Conservation (phyloP, 2,329 filamentous ascomycete genomes). For the Phaeoacremonium minimum region DNA sequence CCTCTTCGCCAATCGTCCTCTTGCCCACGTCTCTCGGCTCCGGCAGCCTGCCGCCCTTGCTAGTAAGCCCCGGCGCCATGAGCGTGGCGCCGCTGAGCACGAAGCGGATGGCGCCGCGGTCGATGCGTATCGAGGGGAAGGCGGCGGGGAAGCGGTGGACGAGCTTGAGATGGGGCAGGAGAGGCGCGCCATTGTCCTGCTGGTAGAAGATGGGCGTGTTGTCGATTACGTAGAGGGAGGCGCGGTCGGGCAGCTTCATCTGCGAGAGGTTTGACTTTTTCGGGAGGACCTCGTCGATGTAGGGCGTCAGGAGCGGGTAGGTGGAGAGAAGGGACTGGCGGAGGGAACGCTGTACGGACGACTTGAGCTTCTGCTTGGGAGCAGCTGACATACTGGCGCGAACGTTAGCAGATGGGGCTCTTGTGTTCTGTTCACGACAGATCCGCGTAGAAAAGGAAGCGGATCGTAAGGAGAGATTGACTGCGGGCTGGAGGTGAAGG, state of each 20-base stretch:
- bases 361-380: conserved; percentile 95
- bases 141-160: conserved; percentile 85
- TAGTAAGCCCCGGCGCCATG: conserved; percentile 93
- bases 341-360: conserved; percentile 83
- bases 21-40: conserved; percentile 33
- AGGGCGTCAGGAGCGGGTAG: conserved; percentile 79
- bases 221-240: conserved; percentile 82
- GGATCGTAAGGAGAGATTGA: too few species aligned
- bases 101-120: conserved; percentile 94
- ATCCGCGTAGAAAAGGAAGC: too few species aligned
- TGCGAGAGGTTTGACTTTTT: conserved; percentile 90
- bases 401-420: too few species aligned
- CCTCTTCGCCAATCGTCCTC: conserved; percentile 14
- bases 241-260: conserved; percentile 89
- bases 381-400: conserved; percentile 69
- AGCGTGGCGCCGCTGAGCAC: conserved; percentile 89
- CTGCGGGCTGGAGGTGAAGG: neutral
- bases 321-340: conserved; percentile 77
- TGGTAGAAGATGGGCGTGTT: conserved; percentile 85
- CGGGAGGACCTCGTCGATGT: conserved; percentile 91
- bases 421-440: too few species aligned
- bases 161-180: conserved; percentile 84
- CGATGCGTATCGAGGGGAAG: conserved; percentile 83
- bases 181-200: conserved; percentile 63
- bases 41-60: conserved; percentile 74